Conservation (phyloP, 2,329 filamentous ascomycete species). For the Acarospora socialis region DNA sequence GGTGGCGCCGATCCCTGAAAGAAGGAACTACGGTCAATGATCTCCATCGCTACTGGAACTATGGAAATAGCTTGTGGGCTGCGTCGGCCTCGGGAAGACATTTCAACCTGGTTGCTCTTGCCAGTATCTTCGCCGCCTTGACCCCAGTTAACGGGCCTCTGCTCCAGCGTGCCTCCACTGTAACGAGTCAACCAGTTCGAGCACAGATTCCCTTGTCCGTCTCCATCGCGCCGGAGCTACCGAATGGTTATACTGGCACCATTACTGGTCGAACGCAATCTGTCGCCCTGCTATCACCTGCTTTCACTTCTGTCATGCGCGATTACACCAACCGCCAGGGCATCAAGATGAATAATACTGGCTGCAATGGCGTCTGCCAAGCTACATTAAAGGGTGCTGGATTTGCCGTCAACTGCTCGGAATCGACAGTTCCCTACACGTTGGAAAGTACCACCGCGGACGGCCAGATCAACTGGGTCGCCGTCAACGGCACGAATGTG, state of each 20-base stretch:
- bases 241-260: constrained; percentile 3
- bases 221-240: constrained; percentile 1
- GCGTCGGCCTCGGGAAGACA: constrained; percentile 7
- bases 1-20: constrained; percentile 9
- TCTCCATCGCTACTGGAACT: constrained; percentile 11
- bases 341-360: constrained; percentile 4
- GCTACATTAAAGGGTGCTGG: constrained; percentile 7
- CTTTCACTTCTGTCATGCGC: constrained; percentile 5
- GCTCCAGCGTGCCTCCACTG: constrained; percentile 11
- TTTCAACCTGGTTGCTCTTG: constrained; percentile 10
- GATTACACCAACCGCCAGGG: constrained; percentile 1
- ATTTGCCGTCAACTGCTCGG: constrained; percentile 10
- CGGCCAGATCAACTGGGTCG: neutral
- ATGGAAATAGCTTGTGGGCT: constrained; percentile 9
- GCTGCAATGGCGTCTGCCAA: constrained; percentile 7
- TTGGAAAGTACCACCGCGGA: neutral
- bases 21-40: constrained; percentile 2
- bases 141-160: constrained; percentile 10
- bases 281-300: constrained; percentile 2
- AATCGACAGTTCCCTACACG: constrained; percentile 4
- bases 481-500: constrained; percentile 2
- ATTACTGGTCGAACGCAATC: constrained; percentile 2
- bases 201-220: too few relatives aligned
- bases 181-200: neutral
- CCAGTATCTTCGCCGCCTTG: constrained; percentile 9